phyloP scores from a whole-genome alignment of 495 filamentous ascomycete species.

The Lichina pygmaea region DNA sequence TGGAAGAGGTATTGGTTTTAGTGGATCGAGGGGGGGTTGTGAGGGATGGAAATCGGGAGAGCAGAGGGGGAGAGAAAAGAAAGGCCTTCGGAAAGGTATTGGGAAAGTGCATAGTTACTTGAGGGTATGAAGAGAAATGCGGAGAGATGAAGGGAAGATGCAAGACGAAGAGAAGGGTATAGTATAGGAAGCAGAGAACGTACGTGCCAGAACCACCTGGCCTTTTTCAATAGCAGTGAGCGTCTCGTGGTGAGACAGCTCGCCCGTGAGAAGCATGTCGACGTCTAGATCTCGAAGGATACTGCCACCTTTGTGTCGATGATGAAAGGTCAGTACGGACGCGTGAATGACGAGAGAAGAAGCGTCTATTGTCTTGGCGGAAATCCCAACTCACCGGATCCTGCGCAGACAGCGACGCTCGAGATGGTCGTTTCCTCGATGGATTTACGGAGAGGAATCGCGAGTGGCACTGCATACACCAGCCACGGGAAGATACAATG shows the following conservation, averaged over 20 bases:
- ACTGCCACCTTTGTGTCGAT: constrained; percentile 22
- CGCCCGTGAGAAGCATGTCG: constrained; percentile 72
- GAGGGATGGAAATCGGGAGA: no score
- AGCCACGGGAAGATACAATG: no score
- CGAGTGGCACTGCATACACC: constrained; percentile 21
- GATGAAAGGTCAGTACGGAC: background rate
- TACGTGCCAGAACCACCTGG: constrained; percentile 41
- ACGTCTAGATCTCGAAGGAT: constrained; percentile 34
- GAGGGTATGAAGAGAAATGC: no score
- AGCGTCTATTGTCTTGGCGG: background rate
- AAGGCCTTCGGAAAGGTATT: no score
- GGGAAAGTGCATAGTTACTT: no score
- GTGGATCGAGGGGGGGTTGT: no score
- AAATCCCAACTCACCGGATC: constrained; percentile 6
- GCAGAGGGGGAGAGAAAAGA: no score
- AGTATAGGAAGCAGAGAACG: background rate
- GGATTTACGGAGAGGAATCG: constrained; percentile 30
- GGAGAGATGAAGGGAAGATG: no score
- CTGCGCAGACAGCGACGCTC: constrained; percentile 16
- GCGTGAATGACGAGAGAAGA: background rate
- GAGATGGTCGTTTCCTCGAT: constrained; percentile 27
- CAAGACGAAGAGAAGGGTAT: no score
- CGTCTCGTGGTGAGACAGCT: constrained; percentile 79
- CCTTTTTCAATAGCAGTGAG: constrained; percentile 69
- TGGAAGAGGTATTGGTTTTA: background rate